These are phyloP conservation scores for Penicillium nucicola DNA, from an alignment of 495 filamentous ascomycete genomes.

Conservation along the genomic window DNA sequence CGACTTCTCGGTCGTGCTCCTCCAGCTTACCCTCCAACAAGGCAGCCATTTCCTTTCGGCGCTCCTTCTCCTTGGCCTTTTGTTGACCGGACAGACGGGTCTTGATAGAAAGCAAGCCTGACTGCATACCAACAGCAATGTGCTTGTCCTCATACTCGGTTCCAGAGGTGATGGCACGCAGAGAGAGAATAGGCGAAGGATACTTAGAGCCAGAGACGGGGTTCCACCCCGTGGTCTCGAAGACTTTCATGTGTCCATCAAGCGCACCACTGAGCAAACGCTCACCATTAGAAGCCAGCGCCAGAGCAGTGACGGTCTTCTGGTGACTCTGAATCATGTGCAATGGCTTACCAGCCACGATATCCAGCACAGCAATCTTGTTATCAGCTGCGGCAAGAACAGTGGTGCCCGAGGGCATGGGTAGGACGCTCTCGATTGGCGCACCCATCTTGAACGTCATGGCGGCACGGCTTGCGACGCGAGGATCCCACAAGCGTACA, in stretches of 20 bases:
- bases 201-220: constrained; percentile 91
- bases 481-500: constrained; percentile 89
- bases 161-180: constrained; percentile 68
- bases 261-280: constrained; percentile 82
- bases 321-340: constrained; percentile 90
- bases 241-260: constrained; percentile 95
- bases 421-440: constrained; percentile 80
- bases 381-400: constrained; percentile 81
- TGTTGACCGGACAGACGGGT: constrained; percentile 82
- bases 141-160: constrained; percentile 74
- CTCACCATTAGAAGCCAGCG: constrained; percentile 70
- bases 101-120: constrained; percentile 80
- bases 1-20: constrained; percentile 62
- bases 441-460: constrained; percentile 93
- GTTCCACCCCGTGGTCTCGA: constrained; percentile 89
- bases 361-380: constrained; percentile 88
- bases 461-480: constrained; percentile 62
- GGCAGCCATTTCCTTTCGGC: constrained; percentile 81
- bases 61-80: constrained; percentile 72
- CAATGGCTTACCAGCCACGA: constrained; percentile 84
- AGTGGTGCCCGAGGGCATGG: constrained; percentile 81
- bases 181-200: constrained; percentile 79
- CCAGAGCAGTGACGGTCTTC: constrained; percentile 89
- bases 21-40: constrained; percentile 73
- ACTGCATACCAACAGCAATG: constrained; percentile 90